These are phyloP conservation scores for Trichoderma koningii DNA, from an alignment of 2,329 filamentous ascomycete species.

Conservation along the genomic window DNA sequence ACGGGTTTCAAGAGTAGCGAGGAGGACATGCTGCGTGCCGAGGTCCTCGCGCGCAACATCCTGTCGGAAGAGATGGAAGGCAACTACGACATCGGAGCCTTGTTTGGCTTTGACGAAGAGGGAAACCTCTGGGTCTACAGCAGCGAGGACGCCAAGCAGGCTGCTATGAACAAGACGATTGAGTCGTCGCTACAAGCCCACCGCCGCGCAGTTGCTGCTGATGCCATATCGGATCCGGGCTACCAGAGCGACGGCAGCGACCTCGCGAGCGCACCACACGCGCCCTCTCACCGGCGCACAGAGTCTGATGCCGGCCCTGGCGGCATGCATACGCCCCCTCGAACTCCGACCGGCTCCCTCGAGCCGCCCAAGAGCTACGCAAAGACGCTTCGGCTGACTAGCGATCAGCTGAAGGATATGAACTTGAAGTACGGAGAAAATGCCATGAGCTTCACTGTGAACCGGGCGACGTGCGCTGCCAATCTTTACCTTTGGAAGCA, in stretches of 20 bases:
- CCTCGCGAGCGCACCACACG: conserved; percentile 50
- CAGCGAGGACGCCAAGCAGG: conserved; percentile 92
- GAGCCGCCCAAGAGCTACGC: conserved; percentile 86
- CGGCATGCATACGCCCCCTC: conserved; percentile 64
- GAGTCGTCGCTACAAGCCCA: conserved; percentile 52
- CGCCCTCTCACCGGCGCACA: conserved; percentile 59
- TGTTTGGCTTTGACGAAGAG: conserved; percentile 92
- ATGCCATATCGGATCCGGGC: conserved; percentile 87
- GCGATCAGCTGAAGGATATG: conserved; percentile 88
- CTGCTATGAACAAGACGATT: conserved; percentile 69
- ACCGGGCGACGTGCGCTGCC: conserved; percentile 86
- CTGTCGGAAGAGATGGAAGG: conserved; percentile 90
- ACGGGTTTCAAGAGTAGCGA: conserved; percentile 94
- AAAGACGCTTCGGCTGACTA: conserved; percentile 92
- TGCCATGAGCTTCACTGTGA: conserved; percentile 93
- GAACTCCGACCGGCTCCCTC: conserved; percentile 64
- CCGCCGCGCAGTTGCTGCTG: conserved; percentile 60
- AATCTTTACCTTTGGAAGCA: conserved; percentile 94
- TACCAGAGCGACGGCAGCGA: conserved; percentile 90
- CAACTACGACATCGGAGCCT: conserved; percentile 91
- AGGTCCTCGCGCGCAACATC: conserved; percentile 90
- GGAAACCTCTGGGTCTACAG: conserved; percentile 99
- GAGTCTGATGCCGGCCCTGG: conserved; percentile 65
- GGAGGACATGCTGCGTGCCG: conserved; percentile 85
- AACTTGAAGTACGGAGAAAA: conserved; percentile 84